Evolutionary conservation across 805 yeast genomes (phyloP), one percentile per base, ranked within the genome.

Genomic region (Yarrowia hollandica): DNA sequence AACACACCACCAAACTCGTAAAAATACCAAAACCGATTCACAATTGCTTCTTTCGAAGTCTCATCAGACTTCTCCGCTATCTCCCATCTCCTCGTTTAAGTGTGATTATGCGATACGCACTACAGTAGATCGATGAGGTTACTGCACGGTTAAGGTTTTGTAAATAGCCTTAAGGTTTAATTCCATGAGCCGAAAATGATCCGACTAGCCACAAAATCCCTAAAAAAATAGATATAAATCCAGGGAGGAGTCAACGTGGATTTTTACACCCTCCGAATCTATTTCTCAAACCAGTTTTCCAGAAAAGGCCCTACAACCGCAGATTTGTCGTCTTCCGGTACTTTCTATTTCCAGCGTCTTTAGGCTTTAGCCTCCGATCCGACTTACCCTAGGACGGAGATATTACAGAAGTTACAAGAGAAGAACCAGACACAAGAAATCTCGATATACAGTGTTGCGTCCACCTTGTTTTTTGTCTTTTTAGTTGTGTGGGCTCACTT

Each of bases 81-180:
- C 21, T 15, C 46, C 30, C 11, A 14, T 30, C 10, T 11, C 34
- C 35, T 30, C 35, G 52, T 44, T 28, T 18, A 44, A 30, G 52
- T 44, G 35, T 21, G 52, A 44, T 44, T 44, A 44, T 44, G 52
- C 52, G 52, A 44, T 18, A 26, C 35, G 16, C 35, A 19, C 5
- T 28, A 18, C 50, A 42, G 23, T 44, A 44, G 52, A 30, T 19
- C 52, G 52, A 44, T 44, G 52, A 44, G 50, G n/a, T 42, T 16
- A 19, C 23, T 26, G 35, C 34, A 44, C 19, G 25, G n/a, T 5
- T 28, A 18, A n/a, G 18, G 23, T 28, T 44, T 14, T 2, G 34
- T 8, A 3, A 23, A n/a, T 42, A 14, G 14, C 18, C 25, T 44
- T 44, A 44, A 2, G 14, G 52, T 44, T 44, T 44, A 44, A 44